Evolutionary conservation across 805 yeast species (phyloP).

Genomic region (Saturnispora galanensis): DNA sequence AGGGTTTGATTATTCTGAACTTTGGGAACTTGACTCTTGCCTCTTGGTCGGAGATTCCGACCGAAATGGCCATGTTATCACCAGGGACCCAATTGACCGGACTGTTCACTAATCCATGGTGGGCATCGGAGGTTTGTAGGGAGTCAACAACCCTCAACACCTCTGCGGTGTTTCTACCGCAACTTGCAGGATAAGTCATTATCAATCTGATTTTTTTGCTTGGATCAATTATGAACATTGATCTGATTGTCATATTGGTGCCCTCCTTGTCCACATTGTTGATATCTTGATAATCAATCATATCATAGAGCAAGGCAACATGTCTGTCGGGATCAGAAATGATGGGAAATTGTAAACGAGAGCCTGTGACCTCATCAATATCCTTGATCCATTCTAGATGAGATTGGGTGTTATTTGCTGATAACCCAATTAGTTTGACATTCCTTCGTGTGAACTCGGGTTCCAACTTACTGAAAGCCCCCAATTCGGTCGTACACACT

Average conservation of each 20-base stretch:
- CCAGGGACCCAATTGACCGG: constrained; percentile 67
- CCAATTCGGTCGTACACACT: constrained; percentile 70
- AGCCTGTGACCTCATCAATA: constrained; percentile 58
- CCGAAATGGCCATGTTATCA: constrained; percentile 65
- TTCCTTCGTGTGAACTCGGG: constrained; percentile 59
- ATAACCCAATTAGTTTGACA: constrained; percentile 58
- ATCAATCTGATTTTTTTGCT: constrained; percentile 50
- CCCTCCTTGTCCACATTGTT: constrained; percentile 57
- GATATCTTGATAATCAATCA: constrained; percentile 64
- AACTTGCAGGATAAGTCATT: constrained; percentile 62
- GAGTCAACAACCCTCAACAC: constrained; percentile 63
- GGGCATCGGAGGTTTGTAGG: constrained; percentile 50
- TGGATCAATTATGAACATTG: constrained; percentile 66
- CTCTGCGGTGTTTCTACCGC: constrained; percentile 71
- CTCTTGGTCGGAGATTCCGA: constrained; percentile 48
- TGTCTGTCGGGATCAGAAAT: constrained; percentile 57
- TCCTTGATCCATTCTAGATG: constrained; percentile 65
- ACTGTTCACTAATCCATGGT: constrained; percentile 45
- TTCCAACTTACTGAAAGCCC: constrained; percentile 63
- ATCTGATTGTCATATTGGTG: constrained; percentile 57
- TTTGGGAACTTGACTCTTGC: constrained; percentile 55
- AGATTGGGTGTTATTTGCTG: constrained; percentile 52
- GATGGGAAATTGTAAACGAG: constrained; percentile 51
- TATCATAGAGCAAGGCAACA: constrained; percentile 53
- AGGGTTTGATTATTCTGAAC: constrained; percentile 51